Evolutionary conservation across 2,329 filamentous ascomycete genomes (phyloP), one percentile per base, ranked within the genome.

Genomic region (Onygena corvina): DNA sequence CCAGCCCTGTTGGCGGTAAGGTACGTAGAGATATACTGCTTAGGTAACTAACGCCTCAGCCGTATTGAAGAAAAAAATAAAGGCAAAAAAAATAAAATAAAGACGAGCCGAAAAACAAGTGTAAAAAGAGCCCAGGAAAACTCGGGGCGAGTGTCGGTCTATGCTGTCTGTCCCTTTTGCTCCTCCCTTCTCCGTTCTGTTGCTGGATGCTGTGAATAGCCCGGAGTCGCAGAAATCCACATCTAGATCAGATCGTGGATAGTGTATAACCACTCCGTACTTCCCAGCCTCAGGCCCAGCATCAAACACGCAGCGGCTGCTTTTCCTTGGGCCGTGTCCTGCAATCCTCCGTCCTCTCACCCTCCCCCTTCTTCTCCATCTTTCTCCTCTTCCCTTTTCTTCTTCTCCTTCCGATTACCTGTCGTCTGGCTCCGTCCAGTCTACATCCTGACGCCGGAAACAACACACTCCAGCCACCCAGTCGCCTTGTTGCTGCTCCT

Each of bases 181-280:
- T 25, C 16, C 9, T 6, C 8, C 21, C 2, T 20, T 42, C 36
- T 27, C 21, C 20, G 14, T n/a, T n/a, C n/a, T n/a, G n/a, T n/a
- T n/a, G n/a, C n/a, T n/a, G n/a, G n/a, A n/a, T n/a, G n/a, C n/a
- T n/a, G n/a, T n/a, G n/a, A n/a, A n/a, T n/a, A n/a, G n/a, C n/a
- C n/a, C n/a, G n/a, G n/a, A n/a, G n/a, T n/a, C n/a, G 25, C 21
- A 23, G 25, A 40, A n/a, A 40, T 42, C 36, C 36, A 42, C 36
- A 42, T 42, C 36, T 42, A 42, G 36, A 42, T 42, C 36, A 23
- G 36, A 42, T 42, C 36, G 36, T 42, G 36, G 14, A 42, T 42
- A 23, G n/a, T n/a, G n/a, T n/a, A n/a, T n/a, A n/a, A n/a, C n/a
- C n/a, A n/a, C n/a, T n/a, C n/a, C n/a, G n/a, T n/a, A n/a, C n/a